Evolutionary conservation across 2,329 filamentous ascomycete species (phyloP).

Genomic region (Ampelomyces quisqualis): DNA sequence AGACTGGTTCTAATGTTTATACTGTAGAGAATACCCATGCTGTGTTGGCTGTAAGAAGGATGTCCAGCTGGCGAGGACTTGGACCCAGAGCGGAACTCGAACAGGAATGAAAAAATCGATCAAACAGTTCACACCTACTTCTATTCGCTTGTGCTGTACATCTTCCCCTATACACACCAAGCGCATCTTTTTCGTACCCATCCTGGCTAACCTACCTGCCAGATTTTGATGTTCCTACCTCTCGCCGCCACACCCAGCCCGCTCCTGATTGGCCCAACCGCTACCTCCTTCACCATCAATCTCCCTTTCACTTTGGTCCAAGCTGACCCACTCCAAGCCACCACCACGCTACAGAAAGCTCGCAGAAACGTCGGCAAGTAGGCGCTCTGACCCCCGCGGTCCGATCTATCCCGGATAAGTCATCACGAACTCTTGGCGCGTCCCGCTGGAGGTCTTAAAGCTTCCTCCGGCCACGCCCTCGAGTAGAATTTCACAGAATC

Average conservation of each 20-base stretch:
- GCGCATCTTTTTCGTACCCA: too few species aligned
- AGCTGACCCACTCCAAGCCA: neutral
- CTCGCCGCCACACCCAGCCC: neutral
- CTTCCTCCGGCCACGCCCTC: neutral
- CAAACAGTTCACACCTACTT: neutral
- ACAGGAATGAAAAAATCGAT: neutral
- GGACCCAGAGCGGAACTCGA: neutral
- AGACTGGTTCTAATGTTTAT: constrained; percentile 36
- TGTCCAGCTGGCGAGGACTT: neutral
- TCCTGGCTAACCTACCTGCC: too few species aligned
- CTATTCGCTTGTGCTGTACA: too few species aligned
- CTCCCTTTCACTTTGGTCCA: neutral
- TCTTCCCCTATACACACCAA: too few species aligned
- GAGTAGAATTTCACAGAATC: too few species aligned
- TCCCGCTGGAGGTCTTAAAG: neutral
- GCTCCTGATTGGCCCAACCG: neutral
- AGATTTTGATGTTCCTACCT: neutral
- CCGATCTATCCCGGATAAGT: too few species aligned
- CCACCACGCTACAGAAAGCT: neutral
- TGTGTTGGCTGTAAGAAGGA: constrained; percentile 1
- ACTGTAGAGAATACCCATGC: constrained; percentile 15
- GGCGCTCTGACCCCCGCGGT: neutral
- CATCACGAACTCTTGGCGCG: neutral
- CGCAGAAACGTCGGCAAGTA: neutral
- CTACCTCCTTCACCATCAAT: neutral